Evolutionary conservation across 2,329 filamentous ascomycete species (phyloP), one percentile per base, ranked within the genome.

Genomic region (Aspergillus terreus): DNA sequence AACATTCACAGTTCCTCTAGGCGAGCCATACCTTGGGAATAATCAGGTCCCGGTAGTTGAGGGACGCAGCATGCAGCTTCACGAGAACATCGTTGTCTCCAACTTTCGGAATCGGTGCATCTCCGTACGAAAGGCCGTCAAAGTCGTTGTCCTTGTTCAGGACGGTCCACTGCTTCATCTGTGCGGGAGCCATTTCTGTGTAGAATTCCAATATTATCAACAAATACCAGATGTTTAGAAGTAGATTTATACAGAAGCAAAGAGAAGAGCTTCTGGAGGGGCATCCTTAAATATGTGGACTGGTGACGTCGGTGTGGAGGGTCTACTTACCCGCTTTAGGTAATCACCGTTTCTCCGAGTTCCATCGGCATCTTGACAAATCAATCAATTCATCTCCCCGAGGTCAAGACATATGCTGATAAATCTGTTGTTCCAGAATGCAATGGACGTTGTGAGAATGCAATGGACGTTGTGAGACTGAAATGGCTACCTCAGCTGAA

Each of bases 1-100:
- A 40, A 35, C 14, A 36, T n/a, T 23, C n/a, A 25, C 30, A 19
- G 23, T 3, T 15, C n/a, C 9, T 11, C 10, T 7, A 19, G 32
- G 80, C 66, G 48, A 9, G 9, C 73, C 78, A 45, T 68, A 70
- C 66, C 67, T 72, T 66, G 0, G 74, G 70, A 46, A 79, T 77
- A 14, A 71, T 67, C 7, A 80, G 58, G 30, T 80, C 78, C 21
- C 78, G 69, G 52, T 78, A 79, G 54, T 80, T 80, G 46, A 80
- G 62, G 11, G 75, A 76, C 0, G 73, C 77, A 4, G 72, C 77
- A n/a, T 74, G 61, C 1, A 80, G 76, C 69, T 86, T 87, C 59
- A 92, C 83, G 32, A 92, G 77, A 5, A 90, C 86, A 23, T 92
- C 83, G 55, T 81, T 81, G 49, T 90, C 86, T 44, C 86, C 86